Evolutionary conservation across 768 basidiomycete genomes (phyloP).

Genomic region (Pholiota molesta): DNA sequence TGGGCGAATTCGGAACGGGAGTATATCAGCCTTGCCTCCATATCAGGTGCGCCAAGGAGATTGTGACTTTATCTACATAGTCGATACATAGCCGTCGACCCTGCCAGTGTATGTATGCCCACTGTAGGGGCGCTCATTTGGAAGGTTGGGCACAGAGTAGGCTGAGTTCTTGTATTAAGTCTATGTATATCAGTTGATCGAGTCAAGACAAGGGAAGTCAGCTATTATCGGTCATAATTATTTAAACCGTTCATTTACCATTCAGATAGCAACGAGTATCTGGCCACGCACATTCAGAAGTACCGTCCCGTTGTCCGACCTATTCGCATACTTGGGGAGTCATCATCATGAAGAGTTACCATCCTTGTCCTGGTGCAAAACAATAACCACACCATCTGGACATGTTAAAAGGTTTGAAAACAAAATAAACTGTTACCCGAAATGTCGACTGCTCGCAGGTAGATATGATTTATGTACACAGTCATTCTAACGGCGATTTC

Average conservation of each 20-base stretch:
- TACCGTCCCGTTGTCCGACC: conserved; percentile 1
- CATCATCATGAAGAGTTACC: not conserved
- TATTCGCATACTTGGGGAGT: conserved; percentile 5
- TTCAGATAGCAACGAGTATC: not conserved
- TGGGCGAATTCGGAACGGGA: not conserved
- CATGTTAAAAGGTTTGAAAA: not conserved
- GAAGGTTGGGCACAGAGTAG: conserved; percentile 4
- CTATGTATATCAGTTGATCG: not conserved
- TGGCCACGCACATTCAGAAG: not conserved
- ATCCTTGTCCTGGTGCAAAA: not conserved
- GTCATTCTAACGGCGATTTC: not conserved
- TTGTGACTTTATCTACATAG: not conserved
- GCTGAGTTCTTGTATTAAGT: not conserved
- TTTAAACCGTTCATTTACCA: not conserved
- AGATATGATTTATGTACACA: not conserved
- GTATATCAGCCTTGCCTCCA: not conserved
- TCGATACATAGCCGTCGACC: conserved; percentile 16
- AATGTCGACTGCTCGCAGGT: not conserved
- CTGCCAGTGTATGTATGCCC: too few relatives aligned
- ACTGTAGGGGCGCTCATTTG: conserved; percentile 4
- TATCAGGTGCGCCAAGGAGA: not conserved
- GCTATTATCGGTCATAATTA: not conserved
- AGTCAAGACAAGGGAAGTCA: not conserved
- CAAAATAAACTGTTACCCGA: not conserved
- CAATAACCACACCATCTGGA: not conserved